Percentiles rank a stretch among this genome's conserved stretches.
These are phyloP conservation scores for Anisodus tanguticus DNA, from an alignment of 257 asterid genomes.

Conservation along the genomic window DNA sequence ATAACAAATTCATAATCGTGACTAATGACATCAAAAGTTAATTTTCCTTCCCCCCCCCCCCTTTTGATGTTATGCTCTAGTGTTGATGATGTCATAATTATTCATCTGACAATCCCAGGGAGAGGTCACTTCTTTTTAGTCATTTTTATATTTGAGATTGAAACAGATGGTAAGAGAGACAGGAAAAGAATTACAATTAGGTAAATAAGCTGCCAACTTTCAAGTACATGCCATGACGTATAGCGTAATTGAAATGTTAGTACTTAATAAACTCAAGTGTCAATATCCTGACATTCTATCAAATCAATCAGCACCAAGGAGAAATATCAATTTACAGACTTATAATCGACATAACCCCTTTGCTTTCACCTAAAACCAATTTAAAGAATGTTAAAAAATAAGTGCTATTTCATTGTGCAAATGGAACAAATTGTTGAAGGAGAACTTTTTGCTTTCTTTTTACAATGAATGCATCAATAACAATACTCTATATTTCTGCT, in stretches of 20 bases:
- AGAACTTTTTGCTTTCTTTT: not conserved
- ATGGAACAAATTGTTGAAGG: not conserved
- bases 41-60: too few species aligned
- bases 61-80: not conserved
- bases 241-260: not conserved
- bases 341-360: not conserved
- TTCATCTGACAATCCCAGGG: not conserved
- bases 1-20: not conserved
- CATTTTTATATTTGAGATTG: not conserved
- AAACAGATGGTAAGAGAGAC: not conserved
- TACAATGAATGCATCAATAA: not conserved
- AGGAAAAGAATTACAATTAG: not conserved
- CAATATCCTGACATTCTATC: slow-evolving; percentile 1
- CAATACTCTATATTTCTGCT: not conserved
- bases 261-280: not conserved
- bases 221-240: not conserved
- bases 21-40: not conserved
- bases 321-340: not conserved
- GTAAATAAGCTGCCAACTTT: not conserved
- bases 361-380: not conserved
- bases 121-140: not conserved
- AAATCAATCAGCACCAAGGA: not conserved
- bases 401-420: not conserved
- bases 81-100: not conserved
- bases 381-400: not conserved